Conservation (phyloP, 179 eudicot species). For the Spinacia oleracea region DNA sequence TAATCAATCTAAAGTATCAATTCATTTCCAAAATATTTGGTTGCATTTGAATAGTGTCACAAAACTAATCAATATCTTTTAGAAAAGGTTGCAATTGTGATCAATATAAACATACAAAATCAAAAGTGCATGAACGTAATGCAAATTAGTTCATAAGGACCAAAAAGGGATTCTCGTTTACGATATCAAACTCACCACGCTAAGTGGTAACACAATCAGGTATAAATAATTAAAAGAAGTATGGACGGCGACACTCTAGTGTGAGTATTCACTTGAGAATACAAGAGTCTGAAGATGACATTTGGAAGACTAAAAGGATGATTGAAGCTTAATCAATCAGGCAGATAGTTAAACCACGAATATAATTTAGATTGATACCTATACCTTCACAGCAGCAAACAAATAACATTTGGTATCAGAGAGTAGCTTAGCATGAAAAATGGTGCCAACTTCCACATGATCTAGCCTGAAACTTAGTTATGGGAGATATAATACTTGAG, state of each 20-base stretch:
- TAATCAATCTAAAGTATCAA: not conserved
- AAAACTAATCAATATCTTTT: not conserved
- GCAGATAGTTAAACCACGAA: not conserved
- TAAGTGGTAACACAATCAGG: not conserved
- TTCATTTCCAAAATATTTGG: not conserved
- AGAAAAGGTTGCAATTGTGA: not conserved
- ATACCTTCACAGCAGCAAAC: conserved; percentile 1
- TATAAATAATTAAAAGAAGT: not conserved
- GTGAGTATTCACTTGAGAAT: not conserved
- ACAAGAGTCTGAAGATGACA: not conserved
- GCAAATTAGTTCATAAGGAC: not conserved
- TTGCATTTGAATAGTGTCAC: not conserved
- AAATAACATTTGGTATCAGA: not conserved
- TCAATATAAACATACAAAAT: not conserved
- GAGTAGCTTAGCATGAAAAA: conserved; percentile 2
- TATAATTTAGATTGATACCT: not conserved
- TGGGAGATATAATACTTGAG: not conserved
- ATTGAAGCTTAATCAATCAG: not conserved
- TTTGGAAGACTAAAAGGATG: not conserved
- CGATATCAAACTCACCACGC: not conserved
- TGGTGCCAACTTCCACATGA: conserved; percentile 5
- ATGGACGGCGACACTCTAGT: not conserved
- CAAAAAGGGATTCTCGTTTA: not conserved
- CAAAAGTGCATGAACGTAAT: not conserved
- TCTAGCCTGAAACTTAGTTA: not conserved